These are phyloP conservation scores for Mycena haematopus DNA, from an alignment of 768 basidiomycete genomes.

Conservation along the genomic window DNA sequence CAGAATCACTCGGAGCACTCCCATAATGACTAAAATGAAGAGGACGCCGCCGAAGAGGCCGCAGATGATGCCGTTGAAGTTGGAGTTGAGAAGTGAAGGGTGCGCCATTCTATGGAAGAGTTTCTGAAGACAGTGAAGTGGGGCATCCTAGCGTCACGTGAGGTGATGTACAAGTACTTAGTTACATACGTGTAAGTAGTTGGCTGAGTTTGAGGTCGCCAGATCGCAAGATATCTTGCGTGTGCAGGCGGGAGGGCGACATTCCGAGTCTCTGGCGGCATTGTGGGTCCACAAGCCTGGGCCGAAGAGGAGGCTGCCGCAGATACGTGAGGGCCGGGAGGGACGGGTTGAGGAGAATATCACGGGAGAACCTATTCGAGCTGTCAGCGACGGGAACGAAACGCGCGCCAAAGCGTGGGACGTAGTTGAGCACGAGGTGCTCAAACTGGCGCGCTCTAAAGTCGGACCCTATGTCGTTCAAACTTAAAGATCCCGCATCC, in stretches of 20 bases:
- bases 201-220: no score
- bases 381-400: background rate
- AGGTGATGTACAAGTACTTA: no score
- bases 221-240: background rate
- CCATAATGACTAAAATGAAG: no score
- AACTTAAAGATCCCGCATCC: background rate
- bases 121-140: no score
- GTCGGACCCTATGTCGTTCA: background rate
- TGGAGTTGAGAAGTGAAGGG: no score
- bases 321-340: slow-evolving; percentile 4
- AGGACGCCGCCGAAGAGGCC: no score
- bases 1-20: no score
- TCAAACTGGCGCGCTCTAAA: background rate
- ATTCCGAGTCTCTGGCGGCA: background rate
- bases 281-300: background rate
- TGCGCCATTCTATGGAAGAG: no score
- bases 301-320: background rate
- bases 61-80: no score
- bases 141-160: no score
- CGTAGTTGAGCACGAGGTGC: background rate
- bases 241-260: background rate
- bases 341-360: background rate
- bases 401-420: background rate
- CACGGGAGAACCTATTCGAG: background rate
- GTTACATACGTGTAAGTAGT: no score